Evolutionary conservation across 2,329 filamentous ascomycete genomes (phyloP).

Genomic region (Clathrospora elynae): DNA sequence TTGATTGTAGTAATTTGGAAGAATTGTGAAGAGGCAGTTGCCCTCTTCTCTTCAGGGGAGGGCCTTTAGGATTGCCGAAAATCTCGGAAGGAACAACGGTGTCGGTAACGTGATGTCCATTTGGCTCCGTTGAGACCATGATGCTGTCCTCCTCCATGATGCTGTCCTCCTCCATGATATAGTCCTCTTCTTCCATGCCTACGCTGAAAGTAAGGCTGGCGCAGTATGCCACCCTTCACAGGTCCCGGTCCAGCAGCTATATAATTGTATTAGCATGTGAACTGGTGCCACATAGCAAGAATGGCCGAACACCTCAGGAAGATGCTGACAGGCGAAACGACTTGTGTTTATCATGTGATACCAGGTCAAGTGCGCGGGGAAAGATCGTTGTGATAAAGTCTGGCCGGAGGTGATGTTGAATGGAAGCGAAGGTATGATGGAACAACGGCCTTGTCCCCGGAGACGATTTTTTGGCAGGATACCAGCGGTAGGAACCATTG

Average conservation of each 20-base stretch:
- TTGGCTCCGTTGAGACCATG: slow-evolving; percentile 41
- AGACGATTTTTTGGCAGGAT: background rate
- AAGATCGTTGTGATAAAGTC: too few relatives aligned
- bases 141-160: slow-evolving; percentile 41
- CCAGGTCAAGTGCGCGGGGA: too few relatives aligned
- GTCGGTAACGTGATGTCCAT: slow-evolving; percentile 28
- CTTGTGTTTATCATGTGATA: too few relatives aligned
- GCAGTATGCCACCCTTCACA: slow-evolving; percentile 25
- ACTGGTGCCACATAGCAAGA: background rate
- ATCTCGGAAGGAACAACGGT: slow-evolving; percentile 41
- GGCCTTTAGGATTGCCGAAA: slow-evolving; percentile 23
- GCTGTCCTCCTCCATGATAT: slow-evolving; percentile 40
- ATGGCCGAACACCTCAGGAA: background rate
- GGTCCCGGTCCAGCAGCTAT: slow-evolving; percentile 17
- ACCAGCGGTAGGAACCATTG: background rate
- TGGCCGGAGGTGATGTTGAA: too few relatives aligned
- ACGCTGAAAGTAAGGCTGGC: slow-evolving; percentile 16
- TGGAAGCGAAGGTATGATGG: too few relatives aligned
- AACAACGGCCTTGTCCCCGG: too few relatives aligned
- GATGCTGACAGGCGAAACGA: too few relatives aligned
- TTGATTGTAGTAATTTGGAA: slow-evolving; percentile 18
- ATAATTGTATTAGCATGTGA: slow-evolving; percentile 4
- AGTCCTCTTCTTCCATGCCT: slow-evolving; percentile 38
- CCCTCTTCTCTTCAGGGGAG: slow-evolving; percentile 26
- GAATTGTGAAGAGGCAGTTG: slow-evolving; percentile 36